These are phyloP conservation scores for Prosopis cineraria DNA, from an alignment of 306 rosid species.

Conservation along the genomic window DNA sequence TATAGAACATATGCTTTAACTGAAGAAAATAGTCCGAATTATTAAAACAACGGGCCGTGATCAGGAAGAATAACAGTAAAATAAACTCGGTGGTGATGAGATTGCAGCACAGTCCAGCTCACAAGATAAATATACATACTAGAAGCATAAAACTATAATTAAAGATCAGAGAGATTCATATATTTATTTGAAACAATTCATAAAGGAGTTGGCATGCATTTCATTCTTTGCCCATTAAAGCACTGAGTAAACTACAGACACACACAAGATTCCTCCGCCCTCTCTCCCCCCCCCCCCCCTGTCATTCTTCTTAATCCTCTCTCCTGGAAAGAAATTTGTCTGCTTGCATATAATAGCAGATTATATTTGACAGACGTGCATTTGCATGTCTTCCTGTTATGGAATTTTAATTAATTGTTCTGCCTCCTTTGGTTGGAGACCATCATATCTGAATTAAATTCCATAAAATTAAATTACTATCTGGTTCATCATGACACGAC, in stretches of 20 bases:
- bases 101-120: slow-evolving; percentile 26
- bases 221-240: slow-evolving; percentile 25
- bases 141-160: slow-evolving; percentile 2
- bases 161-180: background rate
- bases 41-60: background rate
- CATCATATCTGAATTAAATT: slow-evolving; percentile 2
- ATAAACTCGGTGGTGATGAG: slow-evolving; percentile 34
- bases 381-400: slow-evolving; percentile 1
- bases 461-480: background rate
- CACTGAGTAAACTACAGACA: slow-evolving; percentile 32
- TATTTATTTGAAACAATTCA: background rate
- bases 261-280: background rate
- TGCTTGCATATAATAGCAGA: background rate
- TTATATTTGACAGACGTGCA: background rate
- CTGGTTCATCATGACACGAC: slow-evolving; percentile 9
- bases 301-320: slow-evolving; percentile 6
- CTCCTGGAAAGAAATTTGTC: slow-evolving; percentile 9
- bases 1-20: background rate
- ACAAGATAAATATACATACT: slow-evolving; percentile 12
- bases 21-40: background rate
- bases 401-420: slow-evolving; percentile 2
- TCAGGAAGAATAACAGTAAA: slow-evolving; percentile 29
- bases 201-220: slow-evolving; percentile 23
- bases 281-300: background rate
- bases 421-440: background rate